These are phyloP conservation scores for Solanum chilense DNA, from an alignment of 257 asterid species.

Conservation along the genomic window DNA sequence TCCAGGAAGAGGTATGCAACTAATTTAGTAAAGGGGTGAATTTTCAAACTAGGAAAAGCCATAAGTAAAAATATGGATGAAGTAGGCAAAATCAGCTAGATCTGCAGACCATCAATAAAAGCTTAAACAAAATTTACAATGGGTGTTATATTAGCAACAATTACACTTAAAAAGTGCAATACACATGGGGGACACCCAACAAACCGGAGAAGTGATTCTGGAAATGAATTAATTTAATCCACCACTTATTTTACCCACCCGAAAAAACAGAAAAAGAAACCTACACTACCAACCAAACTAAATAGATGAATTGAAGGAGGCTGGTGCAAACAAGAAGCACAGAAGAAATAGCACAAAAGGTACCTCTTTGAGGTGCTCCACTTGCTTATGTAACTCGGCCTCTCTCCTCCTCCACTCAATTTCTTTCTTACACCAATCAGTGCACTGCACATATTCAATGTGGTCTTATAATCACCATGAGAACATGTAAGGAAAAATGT, in stretches of 20 bases:
- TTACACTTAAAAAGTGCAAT: not conserved
- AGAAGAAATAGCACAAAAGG: not conserved
- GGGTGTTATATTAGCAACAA: not conserved
- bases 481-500: not conserved
- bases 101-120: not conserved
- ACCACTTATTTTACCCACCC: not conserved
- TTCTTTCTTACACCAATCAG: constrained; percentile 52
- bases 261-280: not conserved
- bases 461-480: not conserved
- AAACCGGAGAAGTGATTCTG: not conserved
- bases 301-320: not conserved
- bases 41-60: not conserved
- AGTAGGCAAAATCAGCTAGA: not conserved
- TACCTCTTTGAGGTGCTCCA: constrained; percentile 46
- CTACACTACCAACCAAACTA: not conserved
- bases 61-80: not conserved
- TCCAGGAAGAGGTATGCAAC: not conserved
- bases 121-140: not conserved
- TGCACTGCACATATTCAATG: constrained; percentile 23
- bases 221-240: not conserved
- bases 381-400: constrained; percentile 39
- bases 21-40: not conserved
- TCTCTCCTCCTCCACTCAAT: constrained; percentile 60
- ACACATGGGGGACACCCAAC: not conserved
- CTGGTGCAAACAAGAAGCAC: not conserved